Evolutionary conservation across 129 eudicot species (phyloP), one percentile per base, ranked within the genome.

Genomic region (Saposhnikovia divaricata): DNA sequence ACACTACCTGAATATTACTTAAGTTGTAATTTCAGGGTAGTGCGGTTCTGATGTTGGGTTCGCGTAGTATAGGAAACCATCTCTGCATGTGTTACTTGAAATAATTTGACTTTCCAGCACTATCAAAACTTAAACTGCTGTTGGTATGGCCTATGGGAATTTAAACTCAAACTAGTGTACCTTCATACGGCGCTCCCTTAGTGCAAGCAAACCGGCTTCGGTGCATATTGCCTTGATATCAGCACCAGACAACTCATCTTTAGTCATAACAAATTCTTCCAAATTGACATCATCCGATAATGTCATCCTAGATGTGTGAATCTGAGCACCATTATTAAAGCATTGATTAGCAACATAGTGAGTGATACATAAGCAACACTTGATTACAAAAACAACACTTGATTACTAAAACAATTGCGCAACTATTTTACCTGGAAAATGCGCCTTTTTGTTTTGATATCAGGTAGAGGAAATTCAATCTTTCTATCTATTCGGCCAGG

Each of bases 391-490:
- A n/a, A n/a, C 5, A 47, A 46, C 61, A 43, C 12, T 4, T 23
- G 55, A 31, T 31, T 28, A 44, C 48, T 19, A 74, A 74, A 74
- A 74, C 59, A 6, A 46, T 27, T 25, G n/a, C 27, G 38, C 3
- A 19, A 46, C 1, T 43, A 31, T 11, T 11, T 39, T 84, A 89
- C 92, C 92, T 82, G 85, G 80, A 31, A 93, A 72, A 93, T 91
- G 34, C 94, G 96, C 80, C 98, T 91, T 82, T 90, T 91, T 23
- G 93, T 91, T 83, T 91, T 91, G 6, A 88, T 91, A 77, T 93
- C 97, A 27, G 98, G 97, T 81, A 93, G 97, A 37, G 98, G 98
- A 82, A 93, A 93, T 77, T 93, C 98, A 25, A 93, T 93, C 81
- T 93, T 93, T 81, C 97, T 82, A 79, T 93, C 97, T 40, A 93